These are phyloP conservation scores for Cystofilobasidium ferigula DNA, from an alignment of 768 basidiomycete genomes.

Conservation along the genomic window DNA sequence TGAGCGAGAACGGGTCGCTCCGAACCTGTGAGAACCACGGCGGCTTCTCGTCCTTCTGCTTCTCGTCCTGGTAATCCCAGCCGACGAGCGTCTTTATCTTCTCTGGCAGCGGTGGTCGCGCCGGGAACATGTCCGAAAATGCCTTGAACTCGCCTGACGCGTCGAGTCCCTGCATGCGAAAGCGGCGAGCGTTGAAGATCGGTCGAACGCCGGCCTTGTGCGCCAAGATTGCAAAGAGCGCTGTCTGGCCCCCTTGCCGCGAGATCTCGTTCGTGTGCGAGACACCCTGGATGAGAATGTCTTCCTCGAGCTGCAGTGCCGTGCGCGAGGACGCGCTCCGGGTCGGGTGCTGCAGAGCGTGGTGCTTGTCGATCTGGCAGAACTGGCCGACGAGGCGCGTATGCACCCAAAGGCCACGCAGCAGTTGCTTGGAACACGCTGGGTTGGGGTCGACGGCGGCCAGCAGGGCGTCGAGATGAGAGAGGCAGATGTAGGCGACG, in stretches of 20 bases:
- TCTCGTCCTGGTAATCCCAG: constrained; percentile 21
- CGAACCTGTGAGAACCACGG: neutral
- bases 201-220: constrained; percentile 52
- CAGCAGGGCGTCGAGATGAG: constrained; percentile 54
- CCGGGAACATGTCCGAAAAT: constrained; percentile 35
- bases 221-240: constrained; percentile 44
- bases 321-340: constrained; percentile 16
- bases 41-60: neutral
- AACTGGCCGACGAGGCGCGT: constrained; percentile 50
- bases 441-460: constrained; percentile 76
- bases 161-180: constrained; percentile 44
- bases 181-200: constrained; percentile 48
- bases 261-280: constrained; percentile 38
- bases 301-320: constrained; percentile 48
- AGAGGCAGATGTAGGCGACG: constrained; percentile 49
- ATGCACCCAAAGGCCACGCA: constrained; percentile 55
- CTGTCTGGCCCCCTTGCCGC: constrained; percentile 31
- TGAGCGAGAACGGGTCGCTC: constrained; percentile 3
- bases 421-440: constrained; percentile 51
- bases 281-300: constrained; percentile 45
- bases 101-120: constrained; percentile 24
- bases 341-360: constrained; percentile 22
- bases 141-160: constrained; percentile 33
- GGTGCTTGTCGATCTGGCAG: constrained; percentile 43
- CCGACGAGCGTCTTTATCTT: constrained; percentile 19